These are phyloP conservation scores for Pseudocercospora vitis DNA, from an alignment of 2,329 filamentous ascomycete species.

Conservation along the genomic window DNA sequence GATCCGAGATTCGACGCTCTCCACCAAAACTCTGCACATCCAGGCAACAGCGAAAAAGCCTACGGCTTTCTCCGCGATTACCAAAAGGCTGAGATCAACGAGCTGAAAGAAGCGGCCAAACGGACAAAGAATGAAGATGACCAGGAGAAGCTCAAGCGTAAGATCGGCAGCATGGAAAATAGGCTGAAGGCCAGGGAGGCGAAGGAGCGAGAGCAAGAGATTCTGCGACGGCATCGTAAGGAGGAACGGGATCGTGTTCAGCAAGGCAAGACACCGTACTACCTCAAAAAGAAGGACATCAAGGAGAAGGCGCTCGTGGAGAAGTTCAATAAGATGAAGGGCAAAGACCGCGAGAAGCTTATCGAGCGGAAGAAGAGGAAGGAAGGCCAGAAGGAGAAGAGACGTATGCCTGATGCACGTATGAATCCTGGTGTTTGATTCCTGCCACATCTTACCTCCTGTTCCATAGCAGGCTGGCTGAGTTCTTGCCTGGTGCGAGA, in stretches of 20 bases:
- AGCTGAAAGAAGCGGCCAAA: slow-evolving; percentile 68
- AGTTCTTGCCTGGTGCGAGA: no score
- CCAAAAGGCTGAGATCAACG: slow-evolving; percentile 75
- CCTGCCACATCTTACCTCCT: no score
- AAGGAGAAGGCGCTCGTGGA: slow-evolving; percentile 81
- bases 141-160: slow-evolving; percentile 69
- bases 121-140: slow-evolving; percentile 61
- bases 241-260: slow-evolving; percentile 81
- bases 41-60: slow-evolving; percentile 60
- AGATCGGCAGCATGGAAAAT: slow-evolving; percentile 76
- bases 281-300: slow-evolving; percentile 84
- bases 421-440: slow-evolving; percentile 25
- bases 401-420: slow-evolving; percentile 49
- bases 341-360: slow-evolving; percentile 76
- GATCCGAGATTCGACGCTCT: slow-evolving; percentile 83
- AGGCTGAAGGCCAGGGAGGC: slow-evolving; percentile 68
- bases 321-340: slow-evolving; percentile 79
- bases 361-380: slow-evolving; percentile 91
- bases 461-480: no score
- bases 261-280: slow-evolving; percentile 90
- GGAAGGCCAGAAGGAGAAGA: slow-evolving; percentile 80
- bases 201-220: slow-evolving; percentile 67
- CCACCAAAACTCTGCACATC: slow-evolving; percentile 46
- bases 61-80: slow-evolving; percentile 91
- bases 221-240: slow-evolving; percentile 73